phyloP scores from a whole-genome alignment of 1,139 yeast species.

The Geotrichum cucujoidarum region DNA sequence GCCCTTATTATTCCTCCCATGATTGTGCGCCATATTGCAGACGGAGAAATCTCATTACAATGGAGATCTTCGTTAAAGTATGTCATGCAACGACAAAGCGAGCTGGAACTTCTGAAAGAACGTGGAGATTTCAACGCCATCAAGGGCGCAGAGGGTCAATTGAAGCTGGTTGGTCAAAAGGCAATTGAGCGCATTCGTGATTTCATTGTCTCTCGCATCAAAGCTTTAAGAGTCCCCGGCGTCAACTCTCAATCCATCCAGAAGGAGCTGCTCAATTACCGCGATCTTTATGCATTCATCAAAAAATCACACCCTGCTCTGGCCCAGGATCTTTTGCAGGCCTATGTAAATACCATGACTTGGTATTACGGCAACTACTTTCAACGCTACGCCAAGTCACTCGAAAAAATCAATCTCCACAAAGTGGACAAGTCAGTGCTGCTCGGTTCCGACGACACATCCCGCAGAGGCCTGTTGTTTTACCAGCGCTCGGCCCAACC shows the following conservation, averaged over 20 bases:
- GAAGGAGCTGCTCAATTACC: conserved; percentile 53
- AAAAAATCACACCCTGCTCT: conserved; percentile 52
- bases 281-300: conserved; percentile 58
- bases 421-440: conserved; percentile 50
- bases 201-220: conserved; percentile 59
- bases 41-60: conserved; percentile 33
- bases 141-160: conserved; percentile 37
- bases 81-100: conserved; percentile 25
- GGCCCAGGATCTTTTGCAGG: conserved; percentile 70
- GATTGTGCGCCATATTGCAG: conserved; percentile 32
- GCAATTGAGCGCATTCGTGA: conserved; percentile 73
- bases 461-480: conserved; percentile 15
- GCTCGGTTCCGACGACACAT: conserved; percentile 42
- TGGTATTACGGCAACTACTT: conserved; percentile 88
- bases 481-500: conserved; percentile 15
- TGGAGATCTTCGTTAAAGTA: conserved; percentile 36
- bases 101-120: conserved; percentile 21
- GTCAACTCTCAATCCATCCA: conserved; percentile 70
- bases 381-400: conserved; percentile 69
- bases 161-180: conserved; percentile 46
- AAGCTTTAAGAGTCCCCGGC: conserved; percentile 51
- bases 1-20: conserved; percentile 72
- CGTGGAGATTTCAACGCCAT: conserved; percentile 23
- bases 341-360: conserved; percentile 80
- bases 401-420: conserved; percentile 57